Evolutionary conservation across 116 monocot genomes (phyloP), one percentile per base, ranked within the genome.

Genomic region (Phalaenopsis hybrid): DNA sequence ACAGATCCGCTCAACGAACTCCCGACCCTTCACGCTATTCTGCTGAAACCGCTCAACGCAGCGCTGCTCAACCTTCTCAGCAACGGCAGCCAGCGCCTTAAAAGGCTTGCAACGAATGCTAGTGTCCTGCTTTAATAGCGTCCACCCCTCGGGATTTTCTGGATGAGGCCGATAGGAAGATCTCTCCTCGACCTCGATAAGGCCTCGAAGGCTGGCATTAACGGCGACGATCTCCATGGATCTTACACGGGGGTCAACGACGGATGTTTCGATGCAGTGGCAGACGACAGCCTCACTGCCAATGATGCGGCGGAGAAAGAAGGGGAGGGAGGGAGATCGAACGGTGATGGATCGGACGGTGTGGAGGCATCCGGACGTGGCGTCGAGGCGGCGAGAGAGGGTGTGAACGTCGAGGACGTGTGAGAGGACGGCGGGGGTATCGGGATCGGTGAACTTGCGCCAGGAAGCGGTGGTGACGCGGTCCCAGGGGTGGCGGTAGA

Each of bases 371-470:
- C 89, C 86, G n/a, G 83, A 2, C 18, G 44, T 13, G 25, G 88
- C 78, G 18, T 91, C 91, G 50, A 97, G 85, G 75, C 85, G 80
- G 61, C 90, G 92, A 81, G 88, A 81, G 80, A 98, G 93, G 25
- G 97, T 98, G 88, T 98, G 97, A 61, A 98, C 97, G 89, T 98
- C 97, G 80, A 92, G 74, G 84, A 94, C 72, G 88, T 97, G 97
- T 57, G 94, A 90, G 80, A 97, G 90, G 17, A 85, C 83, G 73
- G 87, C 72, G 28, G 87, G 84, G 4, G 93, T 85, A 6, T 79
- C 83, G 41, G 93, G 96, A 43, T 94, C 93, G 11, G 97, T 98
- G 88, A 91, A 98, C 90, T 94, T 98, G 57, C 94, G 97, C 86
- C 84, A 94, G 18, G 95, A 80, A 25, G 97, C 97, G 44, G 94